A percentile compares a stretch with the other conserved stretches of the same genome.
Evolutionary conservation across 805 yeast genomes (phyloP).

Genomic region (Saturnispora ahearnii): DNA sequence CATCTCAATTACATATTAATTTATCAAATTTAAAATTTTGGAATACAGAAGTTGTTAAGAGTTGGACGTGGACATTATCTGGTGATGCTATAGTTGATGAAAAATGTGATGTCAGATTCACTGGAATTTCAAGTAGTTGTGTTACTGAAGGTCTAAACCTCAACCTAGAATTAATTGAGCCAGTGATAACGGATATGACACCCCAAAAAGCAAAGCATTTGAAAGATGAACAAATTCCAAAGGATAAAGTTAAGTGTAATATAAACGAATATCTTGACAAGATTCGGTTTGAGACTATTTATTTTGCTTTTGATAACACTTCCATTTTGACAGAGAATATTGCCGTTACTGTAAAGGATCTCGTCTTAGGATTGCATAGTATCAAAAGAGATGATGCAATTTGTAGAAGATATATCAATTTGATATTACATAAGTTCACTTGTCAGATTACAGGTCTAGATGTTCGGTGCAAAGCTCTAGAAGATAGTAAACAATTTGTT

Average conservation of each 20-base stretch:
- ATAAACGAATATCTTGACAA: constrained; percentile 6
- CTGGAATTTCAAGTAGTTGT: constrained; percentile 5
- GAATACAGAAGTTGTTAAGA: not conserved
- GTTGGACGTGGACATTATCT: constrained; percentile 11
- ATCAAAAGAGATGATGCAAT: constrained; percentile 7
- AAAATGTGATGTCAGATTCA: not conserved
- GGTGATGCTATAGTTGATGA: not conserved
- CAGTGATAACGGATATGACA: not conserved
- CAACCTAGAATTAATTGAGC: not conserved
- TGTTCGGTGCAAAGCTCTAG: not conserved
- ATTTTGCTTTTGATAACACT: constrained; percentile 13
- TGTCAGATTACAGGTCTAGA: constrained; percentile 10
- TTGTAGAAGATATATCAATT: constrained; percentile 1
- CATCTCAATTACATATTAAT: constrained; percentile 6
- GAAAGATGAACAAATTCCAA: not conserved
- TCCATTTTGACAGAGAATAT: not conserved
- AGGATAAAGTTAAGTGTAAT: not conserved
- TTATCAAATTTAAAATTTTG: constrained; percentile 7
- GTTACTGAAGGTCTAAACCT: constrained; percentile 7
- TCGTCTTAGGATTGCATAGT: constrained; percentile 8
- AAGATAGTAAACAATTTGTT: constrained; percentile 4
- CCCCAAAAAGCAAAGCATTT: not conserved
- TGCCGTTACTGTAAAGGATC: constrained; percentile 8
- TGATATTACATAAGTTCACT: constrained; percentile 10
- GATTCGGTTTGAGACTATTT: constrained; percentile 5